Percentiles rank a stretch among this genome's conserved stretches.
Conservation (phyloP, 805 yeast genomes). For the Zygoascus tannicola region DNA sequence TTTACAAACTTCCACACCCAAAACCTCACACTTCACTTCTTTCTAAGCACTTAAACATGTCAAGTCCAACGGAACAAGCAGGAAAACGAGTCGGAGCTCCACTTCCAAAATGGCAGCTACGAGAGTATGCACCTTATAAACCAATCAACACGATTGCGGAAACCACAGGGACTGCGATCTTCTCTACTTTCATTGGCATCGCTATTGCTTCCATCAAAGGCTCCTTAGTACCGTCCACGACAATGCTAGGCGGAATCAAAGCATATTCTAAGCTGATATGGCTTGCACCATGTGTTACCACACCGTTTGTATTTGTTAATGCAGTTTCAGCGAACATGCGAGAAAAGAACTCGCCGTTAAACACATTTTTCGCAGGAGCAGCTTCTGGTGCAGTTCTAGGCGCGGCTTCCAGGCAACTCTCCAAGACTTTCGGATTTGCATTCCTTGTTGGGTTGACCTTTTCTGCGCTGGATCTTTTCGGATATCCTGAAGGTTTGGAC, state of each 20-base stretch:
- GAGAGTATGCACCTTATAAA: constrained; percentile 33
- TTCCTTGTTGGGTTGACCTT: constrained; percentile 36
- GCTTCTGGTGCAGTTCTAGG: constrained; percentile 39
- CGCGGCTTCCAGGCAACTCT: constrained; percentile 21
- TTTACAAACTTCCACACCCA: too few species aligned
- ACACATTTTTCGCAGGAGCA: constrained; percentile 43
- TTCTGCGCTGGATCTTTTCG: constrained; percentile 33
- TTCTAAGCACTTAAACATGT: too few species aligned
- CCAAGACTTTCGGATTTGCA: constrained; percentile 40
- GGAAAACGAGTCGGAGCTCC: constrained; percentile 4
- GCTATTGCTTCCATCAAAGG: constrained; percentile 38
- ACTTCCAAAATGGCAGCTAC: not conserved
- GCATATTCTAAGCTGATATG: constrained; percentile 21
- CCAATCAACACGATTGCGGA: constrained; percentile 49
- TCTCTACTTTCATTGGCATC: constrained; percentile 39
- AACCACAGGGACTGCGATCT: constrained; percentile 38
- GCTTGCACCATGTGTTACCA: constrained; percentile 31
- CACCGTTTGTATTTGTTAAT: constrained; percentile 25
- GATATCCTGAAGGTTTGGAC: constrained; percentile 21
- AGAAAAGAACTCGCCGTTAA: constrained; percentile 53
- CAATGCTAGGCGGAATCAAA: constrained; percentile 24
- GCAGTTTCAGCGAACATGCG: constrained; percentile 49
- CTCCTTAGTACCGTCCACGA: constrained; percentile 22
- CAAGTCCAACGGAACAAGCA: not conserved
- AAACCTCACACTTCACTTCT: too few species aligned